Conservation (phyloP, 1,284 basidiomycete species). For the Omphalotus olearius region DNA sequence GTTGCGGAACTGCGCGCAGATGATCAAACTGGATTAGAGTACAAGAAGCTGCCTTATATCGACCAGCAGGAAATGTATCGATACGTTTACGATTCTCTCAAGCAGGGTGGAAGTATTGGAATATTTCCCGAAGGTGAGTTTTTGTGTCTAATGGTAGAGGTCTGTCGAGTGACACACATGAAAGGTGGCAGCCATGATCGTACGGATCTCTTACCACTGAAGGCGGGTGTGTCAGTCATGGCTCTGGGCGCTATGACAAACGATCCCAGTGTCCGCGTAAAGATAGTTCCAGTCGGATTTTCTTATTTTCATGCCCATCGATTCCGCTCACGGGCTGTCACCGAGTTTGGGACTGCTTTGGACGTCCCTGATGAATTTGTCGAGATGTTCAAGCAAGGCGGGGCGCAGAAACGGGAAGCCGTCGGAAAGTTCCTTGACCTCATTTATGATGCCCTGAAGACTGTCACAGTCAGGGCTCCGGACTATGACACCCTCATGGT, state of each 20-base stretch:
- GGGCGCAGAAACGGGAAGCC: slow-evolving; percentile 86
- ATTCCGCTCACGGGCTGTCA: slow-evolving; percentile 92
- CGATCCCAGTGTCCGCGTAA: slow-evolving; percentile 82
- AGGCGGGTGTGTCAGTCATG: slow-evolving; percentile 96
- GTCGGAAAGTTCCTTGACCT: slow-evolving; percentile 88
- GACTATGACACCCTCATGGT: slow-evolving; percentile 99
- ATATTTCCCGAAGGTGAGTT: slow-evolving; percentile 91
- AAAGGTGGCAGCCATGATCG: slow-evolving; percentile 94
- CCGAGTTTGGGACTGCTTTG: slow-evolving; percentile 93
- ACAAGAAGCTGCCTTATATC: slow-evolving; percentile 80
- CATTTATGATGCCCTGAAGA: slow-evolving; percentile 95
- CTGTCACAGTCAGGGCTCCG: slow-evolving; percentile 93
- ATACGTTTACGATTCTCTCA: slow-evolving; percentile 87
- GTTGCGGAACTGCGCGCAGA: slow-evolving; percentile 49
- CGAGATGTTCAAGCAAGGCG: slow-evolving; percentile 89
- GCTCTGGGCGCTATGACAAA: slow-evolving; percentile 96
- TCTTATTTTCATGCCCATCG: slow-evolving; percentile 96
- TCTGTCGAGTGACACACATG: slow-evolving; percentile 9
- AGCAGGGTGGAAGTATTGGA: slow-evolving; percentile 86
- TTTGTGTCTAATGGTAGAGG: slow-evolving; percentile 7
- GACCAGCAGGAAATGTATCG: slow-evolving; percentile 96
- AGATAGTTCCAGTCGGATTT: slow-evolving; percentile 92
- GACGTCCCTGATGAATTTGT: slow-evolving; percentile 86
- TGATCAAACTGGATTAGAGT: slow-evolving; percentile 61
- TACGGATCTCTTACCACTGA: slow-evolving; percentile 90